These are phyloP conservation scores for Eutrema salsugineum DNA, from an alignment of 441 rosid species.

Conservation along the genomic window DNA sequence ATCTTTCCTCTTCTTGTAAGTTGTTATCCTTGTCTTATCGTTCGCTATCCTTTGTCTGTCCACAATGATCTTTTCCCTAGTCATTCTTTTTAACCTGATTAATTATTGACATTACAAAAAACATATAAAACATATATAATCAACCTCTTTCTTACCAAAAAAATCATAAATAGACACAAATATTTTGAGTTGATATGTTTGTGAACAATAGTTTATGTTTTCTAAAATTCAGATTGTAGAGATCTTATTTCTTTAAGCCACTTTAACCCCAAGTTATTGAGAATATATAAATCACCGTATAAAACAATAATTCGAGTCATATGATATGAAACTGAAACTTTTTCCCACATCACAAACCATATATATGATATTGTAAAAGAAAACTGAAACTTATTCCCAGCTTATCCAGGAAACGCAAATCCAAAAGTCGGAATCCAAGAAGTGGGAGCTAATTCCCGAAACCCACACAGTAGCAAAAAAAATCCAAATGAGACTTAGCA, in stretches of 20 bases:
- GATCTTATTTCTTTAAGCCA: background rate
- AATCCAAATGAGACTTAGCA: background rate
- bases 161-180: background rate
- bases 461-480: background rate
- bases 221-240: background rate
- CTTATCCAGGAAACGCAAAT: background rate
- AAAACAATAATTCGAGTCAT: background rate
- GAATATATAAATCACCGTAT: background rate
- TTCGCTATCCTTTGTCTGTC: constrained; percentile 18
- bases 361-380: background rate
- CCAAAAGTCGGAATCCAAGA: background rate
- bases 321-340: no score
- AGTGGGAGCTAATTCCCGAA: background rate
- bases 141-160: background rate
- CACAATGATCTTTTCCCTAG: constrained; percentile 10
- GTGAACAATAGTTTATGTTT: background rate
- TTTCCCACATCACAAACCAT: background rate
- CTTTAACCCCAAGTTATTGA: background rate
- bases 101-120: background rate
- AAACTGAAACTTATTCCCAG: background rate
- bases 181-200: background rate
- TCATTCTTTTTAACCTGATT: constrained; percentile 22
- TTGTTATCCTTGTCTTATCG: constrained; percentile 33
- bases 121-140: background rate
- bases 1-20: constrained; percentile 35